Evolutionary conservation across 2,329 filamentous ascomycete genomes (phyloP).

Genomic region (Aspergillus sclerotialis): DNA sequence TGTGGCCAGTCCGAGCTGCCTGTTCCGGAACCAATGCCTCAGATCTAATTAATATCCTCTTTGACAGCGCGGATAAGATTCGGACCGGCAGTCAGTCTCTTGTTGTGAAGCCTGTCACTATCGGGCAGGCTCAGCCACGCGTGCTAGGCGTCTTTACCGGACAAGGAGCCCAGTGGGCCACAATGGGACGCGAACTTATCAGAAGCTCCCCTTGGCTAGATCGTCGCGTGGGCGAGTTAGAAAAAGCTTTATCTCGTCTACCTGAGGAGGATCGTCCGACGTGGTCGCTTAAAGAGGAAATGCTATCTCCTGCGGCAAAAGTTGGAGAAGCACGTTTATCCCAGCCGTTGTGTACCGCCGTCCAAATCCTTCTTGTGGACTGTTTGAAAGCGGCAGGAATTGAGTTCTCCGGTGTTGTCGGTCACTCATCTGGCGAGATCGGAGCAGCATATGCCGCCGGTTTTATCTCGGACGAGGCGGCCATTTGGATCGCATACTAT

Average conservation of each 20-base stretch:
- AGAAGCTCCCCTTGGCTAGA: slow-evolving; percentile 4
- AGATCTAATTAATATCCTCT: too few species aligned
- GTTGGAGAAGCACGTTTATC: slow-evolving; percentile 5
- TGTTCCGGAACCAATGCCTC: too few species aligned
- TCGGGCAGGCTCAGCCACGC: too few species aligned
- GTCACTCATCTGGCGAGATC: slow-evolving; percentile 17
- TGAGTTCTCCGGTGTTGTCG: slow-evolving; percentile 7
- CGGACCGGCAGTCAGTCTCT: too few species aligned
- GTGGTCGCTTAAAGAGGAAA: slow-evolving; percentile 7
- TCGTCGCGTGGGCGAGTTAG: slow-evolving; percentile 6
- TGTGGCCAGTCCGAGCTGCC: too few species aligned
- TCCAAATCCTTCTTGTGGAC: slow-evolving; percentile 11
- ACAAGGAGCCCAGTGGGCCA: slow-evolving; percentile 17
- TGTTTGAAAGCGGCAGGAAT: slow-evolving; percentile 9
- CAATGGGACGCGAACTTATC: slow-evolving; percentile 13
- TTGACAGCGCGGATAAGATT: not conserved
- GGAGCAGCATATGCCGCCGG: slow-evolving; percentile 14
- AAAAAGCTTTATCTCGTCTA: slow-evolving; percentile 5
- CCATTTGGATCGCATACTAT: slow-evolving; percentile 39
- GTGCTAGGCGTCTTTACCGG: slow-evolving; percentile 18
- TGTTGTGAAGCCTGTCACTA: too few species aligned
- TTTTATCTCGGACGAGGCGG: slow-evolving; percentile 18
- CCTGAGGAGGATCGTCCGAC: slow-evolving; percentile 4
- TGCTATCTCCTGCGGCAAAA: slow-evolving; percentile 1
- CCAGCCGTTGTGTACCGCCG: slow-evolving; percentile 11